Evolutionary conservation across 2,329 filamentous ascomycete genomes (phyloP).

Genomic region (Phaeosphaeriaceae sp.): DNA sequence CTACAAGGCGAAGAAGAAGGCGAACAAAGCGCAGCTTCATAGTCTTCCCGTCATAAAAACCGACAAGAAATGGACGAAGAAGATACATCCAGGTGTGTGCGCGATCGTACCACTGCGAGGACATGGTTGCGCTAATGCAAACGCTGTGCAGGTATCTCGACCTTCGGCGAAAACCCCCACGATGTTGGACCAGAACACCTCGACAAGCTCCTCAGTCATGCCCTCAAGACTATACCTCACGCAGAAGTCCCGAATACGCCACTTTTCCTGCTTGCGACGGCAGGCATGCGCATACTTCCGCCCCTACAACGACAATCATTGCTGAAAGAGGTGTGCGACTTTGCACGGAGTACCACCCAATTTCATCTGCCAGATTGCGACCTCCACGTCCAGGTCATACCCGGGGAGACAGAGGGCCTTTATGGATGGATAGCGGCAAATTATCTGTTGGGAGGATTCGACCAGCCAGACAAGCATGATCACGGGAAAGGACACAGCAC

Average conservation of each 20-base stretch:
- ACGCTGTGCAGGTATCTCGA: slow-evolving; percentile 70
- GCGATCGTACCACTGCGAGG: neutral
- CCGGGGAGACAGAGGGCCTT: slow-evolving; percentile 91
- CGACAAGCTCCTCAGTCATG: slow-evolving; percentile 79
- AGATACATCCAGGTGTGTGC: slow-evolving; percentile 79
- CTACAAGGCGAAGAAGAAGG: slow-evolving; percentile 68
- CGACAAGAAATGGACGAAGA: slow-evolving; percentile 87
- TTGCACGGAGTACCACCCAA: slow-evolving; percentile 75
- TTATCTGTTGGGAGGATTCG: slow-evolving; percentile 90
- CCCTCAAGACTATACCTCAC: slow-evolving; percentile 76
- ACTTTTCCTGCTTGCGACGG: slow-evolving; percentile 93
- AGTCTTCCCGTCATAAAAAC: slow-evolving; percentile 81
- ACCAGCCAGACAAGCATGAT: slow-evolving; percentile 73
- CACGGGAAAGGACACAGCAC: slow-evolving; percentile 92
- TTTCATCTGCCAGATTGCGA: slow-evolving; percentile 92
- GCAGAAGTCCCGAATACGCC: slow-evolving; percentile 84
- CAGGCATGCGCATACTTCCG: slow-evolving; percentile 88
- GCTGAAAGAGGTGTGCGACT: slow-evolving; percentile 80
- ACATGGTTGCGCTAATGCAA: slow-evolving; percentile 15
- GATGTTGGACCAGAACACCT: slow-evolving; percentile 84
- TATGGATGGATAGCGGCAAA: slow-evolving; percentile 99
- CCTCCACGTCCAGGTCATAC: slow-evolving; percentile 90
- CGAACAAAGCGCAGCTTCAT: slow-evolving; percentile 65
- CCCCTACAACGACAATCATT: slow-evolving; percentile 74
- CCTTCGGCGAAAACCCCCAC: slow-evolving; percentile 79